phyloP scores from a whole-genome alignment of 495 filamentous ascomycete species.

The Monascus purpureus region DNA sequence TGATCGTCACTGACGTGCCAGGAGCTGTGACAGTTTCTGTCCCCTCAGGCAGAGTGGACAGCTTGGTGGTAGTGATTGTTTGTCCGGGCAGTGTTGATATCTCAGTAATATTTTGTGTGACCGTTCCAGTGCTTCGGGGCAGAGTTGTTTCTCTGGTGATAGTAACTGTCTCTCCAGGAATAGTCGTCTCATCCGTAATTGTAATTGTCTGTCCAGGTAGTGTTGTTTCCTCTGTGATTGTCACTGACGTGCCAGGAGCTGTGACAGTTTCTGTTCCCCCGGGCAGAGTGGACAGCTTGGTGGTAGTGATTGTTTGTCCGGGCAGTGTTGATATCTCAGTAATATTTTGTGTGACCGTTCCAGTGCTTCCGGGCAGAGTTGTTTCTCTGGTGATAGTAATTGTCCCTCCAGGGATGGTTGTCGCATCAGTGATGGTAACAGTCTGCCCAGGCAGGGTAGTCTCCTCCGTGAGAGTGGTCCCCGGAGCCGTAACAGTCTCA shows the following conservation, averaged over 20 bases:
- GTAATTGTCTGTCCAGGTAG: too few species aligned
- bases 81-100: background rate
- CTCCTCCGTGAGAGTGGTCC: too few species aligned
- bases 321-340: background rate
- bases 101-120: background rate
- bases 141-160: background rate
- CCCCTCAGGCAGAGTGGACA: background rate
- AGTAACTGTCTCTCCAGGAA: conserved; percentile 2
- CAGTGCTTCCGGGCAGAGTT: background rate
- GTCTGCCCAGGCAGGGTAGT: too few species aligned
- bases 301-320: background rate
- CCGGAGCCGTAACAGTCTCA: too few species aligned
- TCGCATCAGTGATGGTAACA: too few species aligned
- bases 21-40: conserved; percentile 2
- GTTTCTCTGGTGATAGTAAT: conserved; percentile 1
- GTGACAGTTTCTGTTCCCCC: conserved; percentile 1
- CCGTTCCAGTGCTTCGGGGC: background rate
- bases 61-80: background rate
- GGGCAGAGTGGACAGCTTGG: background rate
- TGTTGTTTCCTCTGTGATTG: conserved; percentile 1
- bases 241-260: too few species aligned
- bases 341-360: background rate
- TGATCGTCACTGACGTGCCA: too few species aligned
- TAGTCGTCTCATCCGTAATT: too few species aligned
- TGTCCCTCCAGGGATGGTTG: conserved; percentile 1